phyloP scores from a whole-genome alignment of 495 filamentous ascomycete genomes.

The Hypoxylon lenormandii region DNA sequence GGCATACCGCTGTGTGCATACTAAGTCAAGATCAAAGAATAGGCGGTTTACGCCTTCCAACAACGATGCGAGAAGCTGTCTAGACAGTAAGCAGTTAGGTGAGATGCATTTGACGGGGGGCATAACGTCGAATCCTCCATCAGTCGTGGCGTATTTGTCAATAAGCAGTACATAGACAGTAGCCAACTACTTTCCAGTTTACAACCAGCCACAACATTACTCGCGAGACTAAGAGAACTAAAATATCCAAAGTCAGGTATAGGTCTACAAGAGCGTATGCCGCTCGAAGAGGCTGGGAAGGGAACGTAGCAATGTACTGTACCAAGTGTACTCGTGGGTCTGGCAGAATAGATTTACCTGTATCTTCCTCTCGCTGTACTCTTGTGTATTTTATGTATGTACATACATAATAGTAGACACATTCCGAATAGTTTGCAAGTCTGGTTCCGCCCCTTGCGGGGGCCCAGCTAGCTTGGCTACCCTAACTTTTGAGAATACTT shows the following conservation, averaged over 20 bases:
- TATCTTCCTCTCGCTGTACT: conserved; percentile 17
- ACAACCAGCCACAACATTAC: conserved; percentile 24
- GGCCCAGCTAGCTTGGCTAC: conserved; percentile 28
- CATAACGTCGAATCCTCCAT: conserved; percentile 4
- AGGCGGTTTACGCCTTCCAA: background rate
- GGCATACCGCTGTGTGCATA: conserved; percentile 7
- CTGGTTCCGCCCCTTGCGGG: conserved; percentile 43
- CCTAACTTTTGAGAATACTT: conserved; percentile 24
- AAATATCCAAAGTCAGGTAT: background rate
- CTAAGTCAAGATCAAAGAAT: background rate
- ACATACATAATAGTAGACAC: conserved; percentile 5
- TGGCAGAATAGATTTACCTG: conserved; percentile 17
- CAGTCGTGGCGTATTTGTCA: conserved; percentile 18
- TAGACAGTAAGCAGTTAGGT: conserved; percentile 22
- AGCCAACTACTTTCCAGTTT: conserved; percentile 24
- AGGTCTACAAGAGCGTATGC: conserved; percentile 10
- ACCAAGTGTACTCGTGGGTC: conserved; percentile 4
- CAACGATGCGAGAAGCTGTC: conserved; percentile 1
- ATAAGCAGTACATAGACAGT: conserved; percentile 21
- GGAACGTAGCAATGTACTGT: conserved; percentile 40
- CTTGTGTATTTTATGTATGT: too few relatives aligned
- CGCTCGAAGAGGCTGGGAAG: conserved; percentile 9
- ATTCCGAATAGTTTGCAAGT: conserved; percentile 37
- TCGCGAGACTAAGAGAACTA: background rate
- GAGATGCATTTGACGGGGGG: conserved; percentile 16